phyloP scores from a whole-genome alignment of 805 yeast species.

The Lipomyces sp. region DNA sequence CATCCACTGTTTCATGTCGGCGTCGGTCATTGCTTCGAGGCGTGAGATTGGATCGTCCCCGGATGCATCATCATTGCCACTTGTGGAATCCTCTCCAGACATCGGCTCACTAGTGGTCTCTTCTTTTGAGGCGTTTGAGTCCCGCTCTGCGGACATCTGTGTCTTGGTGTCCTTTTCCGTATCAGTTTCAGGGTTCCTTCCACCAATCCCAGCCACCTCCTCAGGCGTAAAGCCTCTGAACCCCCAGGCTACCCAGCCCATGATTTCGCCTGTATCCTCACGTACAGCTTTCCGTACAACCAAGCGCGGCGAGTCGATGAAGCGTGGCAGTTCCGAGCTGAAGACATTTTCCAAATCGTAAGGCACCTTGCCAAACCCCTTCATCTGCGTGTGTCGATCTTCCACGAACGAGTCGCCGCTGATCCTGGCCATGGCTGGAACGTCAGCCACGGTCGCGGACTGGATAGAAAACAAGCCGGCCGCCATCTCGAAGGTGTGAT shows the following conservation, averaged over 20 bases:
- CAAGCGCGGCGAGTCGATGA: not conserved
- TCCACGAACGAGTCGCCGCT: not conserved
- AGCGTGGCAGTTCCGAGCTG: not conserved
- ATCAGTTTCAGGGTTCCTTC: not conserved
- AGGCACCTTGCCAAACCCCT: not conserved
- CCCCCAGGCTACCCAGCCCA: conserved; percentile 12
- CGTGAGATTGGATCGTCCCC: not conserved
- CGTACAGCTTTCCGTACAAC: not conserved
- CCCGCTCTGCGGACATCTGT: too few species aligned
- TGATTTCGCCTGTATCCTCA: not conserved
- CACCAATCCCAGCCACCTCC: not conserved
- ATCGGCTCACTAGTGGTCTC: too few species aligned
- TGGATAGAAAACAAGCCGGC: not conserved
- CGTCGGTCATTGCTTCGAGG: not conserved
- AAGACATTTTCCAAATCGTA: not conserved
- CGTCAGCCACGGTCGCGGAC: conserved; percentile 2
- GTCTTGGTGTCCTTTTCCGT: not conserved
- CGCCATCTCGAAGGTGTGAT: too few species aligned
- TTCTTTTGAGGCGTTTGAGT: too few species aligned
- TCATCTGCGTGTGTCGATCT: conserved; percentile 13
- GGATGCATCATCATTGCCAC: not conserved
- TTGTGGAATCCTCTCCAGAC: not conserved
- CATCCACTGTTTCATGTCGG: not conserved
- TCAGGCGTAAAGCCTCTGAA: not conserved
- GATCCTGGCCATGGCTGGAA: conserved; percentile 2